A percentile compares a stretch with the other conserved stretches of the same genome.
Evolutionary conservation across 208 protist genomes (phyloP).

Genomic region (Trypanosoma brucei): DNA sequence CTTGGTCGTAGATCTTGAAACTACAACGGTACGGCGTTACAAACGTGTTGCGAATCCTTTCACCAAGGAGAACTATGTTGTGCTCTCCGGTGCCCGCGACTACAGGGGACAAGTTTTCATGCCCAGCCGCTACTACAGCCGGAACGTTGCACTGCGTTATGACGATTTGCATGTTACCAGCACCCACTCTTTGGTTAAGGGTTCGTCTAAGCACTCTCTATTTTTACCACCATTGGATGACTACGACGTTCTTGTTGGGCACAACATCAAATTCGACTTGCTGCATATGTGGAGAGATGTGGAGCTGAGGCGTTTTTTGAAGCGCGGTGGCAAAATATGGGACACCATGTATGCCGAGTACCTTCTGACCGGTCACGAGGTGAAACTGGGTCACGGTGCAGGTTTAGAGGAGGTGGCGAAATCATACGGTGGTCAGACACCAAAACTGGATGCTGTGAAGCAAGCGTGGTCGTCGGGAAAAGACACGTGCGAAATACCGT

Average conservation of each 20-base stretch:
- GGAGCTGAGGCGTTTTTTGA: slow-evolving; percentile 80
- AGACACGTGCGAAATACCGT: slow-evolving; percentile 88
- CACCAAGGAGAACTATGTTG: slow-evolving; percentile 85
- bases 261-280: slow-evolving; percentile 93
- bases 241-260: slow-evolving; percentile 90
- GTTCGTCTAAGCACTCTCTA: slow-evolving; percentile 73
- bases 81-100: slow-evolving; percentile 84
- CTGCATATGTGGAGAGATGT: slow-evolving; percentile 85
- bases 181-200: slow-evolving; percentile 61
- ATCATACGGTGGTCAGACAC: slow-evolving; percentile 85
- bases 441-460: slow-evolving; percentile 89
- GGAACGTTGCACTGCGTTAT: slow-evolving; percentile 71
- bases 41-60: slow-evolving; percentile 91
- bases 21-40: slow-evolving; percentile 83
- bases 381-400: slow-evolving; percentile 76
- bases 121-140: slow-evolving; percentile 75
- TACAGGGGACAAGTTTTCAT: slow-evolving; percentile 89
- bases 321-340: slow-evolving; percentile 86
- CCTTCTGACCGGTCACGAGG: slow-evolving; percentile 82
- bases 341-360: slow-evolving; percentile 94
- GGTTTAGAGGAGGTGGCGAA: slow-evolving; percentile 88
- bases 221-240: slow-evolving; percentile 86
- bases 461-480: slow-evolving; percentile 85
- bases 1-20: slow-evolving; percentile 88
- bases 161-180: slow-evolving; percentile 69